phyloP scores from a whole-genome alignment of 768 basidiomycete genomes.

The Lentinula sp. region DNA sequence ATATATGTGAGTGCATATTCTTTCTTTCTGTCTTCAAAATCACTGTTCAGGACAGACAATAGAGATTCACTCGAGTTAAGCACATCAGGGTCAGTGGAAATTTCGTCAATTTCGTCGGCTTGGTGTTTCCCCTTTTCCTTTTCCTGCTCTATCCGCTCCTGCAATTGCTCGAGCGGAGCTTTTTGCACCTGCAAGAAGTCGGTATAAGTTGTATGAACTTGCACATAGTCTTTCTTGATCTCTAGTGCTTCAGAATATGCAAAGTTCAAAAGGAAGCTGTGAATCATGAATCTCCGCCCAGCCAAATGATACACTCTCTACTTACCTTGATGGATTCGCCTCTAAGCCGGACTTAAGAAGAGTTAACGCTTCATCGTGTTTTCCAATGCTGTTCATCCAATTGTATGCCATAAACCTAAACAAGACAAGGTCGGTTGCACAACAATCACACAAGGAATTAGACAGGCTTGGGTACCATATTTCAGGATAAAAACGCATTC shows the following conservation, averaged over 20 bases:
- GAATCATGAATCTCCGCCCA: not conserved
- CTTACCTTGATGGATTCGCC: conserved; percentile 78
- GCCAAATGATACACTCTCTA: not conserved
- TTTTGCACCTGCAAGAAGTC: conserved; percentile 65
- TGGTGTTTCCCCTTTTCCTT: conserved; percentile 14
- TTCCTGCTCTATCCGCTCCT: conserved; percentile 22
- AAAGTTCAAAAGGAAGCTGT: conserved; percentile 85
- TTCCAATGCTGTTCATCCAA: conserved; percentile 72
- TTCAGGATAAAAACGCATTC: conserved; percentile 93
- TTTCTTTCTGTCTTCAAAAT: conserved; percentile 31
- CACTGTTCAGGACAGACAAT: not conserved
- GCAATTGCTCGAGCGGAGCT: conserved; percentile 54
- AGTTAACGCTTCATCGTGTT: conserved; percentile 75
- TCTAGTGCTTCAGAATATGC: conserved; percentile 77
- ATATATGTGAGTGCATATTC: conserved; percentile 79
- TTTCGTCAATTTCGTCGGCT: conserved; percentile 15
- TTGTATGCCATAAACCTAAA: conserved; percentile 88
- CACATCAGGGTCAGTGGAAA: not conserved
- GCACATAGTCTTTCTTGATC: conserved; percentile 50
- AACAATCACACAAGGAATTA: conserved; percentile 1
- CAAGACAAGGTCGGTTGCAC: not conserved
- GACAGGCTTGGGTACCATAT: conserved; percentile 59
- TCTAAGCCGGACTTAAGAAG: conserved; percentile 81
- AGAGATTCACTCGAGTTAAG: not conserved
- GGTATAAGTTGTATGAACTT: conserved; percentile 68